Evolutionary conservation across 306 rosid species (phyloP), one percentile per base, ranked within the genome.

Genomic region (Trifolium repens): DNA sequence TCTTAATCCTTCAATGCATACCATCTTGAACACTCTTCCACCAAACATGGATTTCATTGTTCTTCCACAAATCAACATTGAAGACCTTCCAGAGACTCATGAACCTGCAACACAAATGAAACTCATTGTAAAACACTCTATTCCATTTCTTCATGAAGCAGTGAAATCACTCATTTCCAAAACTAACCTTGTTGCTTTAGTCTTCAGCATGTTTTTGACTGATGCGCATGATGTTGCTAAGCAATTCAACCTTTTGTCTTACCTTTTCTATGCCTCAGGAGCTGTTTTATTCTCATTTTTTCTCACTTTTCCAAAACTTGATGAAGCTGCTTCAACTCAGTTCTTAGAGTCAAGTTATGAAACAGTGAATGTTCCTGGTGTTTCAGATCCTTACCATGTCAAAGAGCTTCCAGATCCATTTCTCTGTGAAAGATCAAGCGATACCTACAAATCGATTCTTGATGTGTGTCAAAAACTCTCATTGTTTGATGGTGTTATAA

Each of bases 181-280:
- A 2, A 47, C 43, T 10, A 14, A 42, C 42, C 75, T 77, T 1
- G 68, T 60, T 37, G 82, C 82, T 14, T 1, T 78, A 7, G 39
- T 82, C 0, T 32, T 17, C 0, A 57, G 69, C 30, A 3, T 34
- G 1, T 78, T 78, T 9, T 47, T 74, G 26, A 13, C 44, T 0
- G 84, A 80, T 6, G 84, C 13, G 0, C 57, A 59, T 1, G 35
- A 53, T 9, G 15, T 84, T 0, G 77, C 82, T 0, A 79, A 76
- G 46, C 7, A 80, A 13, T 52, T 84, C 79, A 80, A 80, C 57
- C 69, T 84, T 16, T 22, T 27, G 5, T 32, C 80, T 0, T 77
- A 76, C 32, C 6, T 72, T 26, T 84, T 30, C 65, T 30, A 5
- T 19, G 12, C 79, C 3, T 35, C 79, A 4, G 54, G 59, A 1